Conservation (phyloP, 345 rosid genomes). For the Acer saccharum region DNA sequence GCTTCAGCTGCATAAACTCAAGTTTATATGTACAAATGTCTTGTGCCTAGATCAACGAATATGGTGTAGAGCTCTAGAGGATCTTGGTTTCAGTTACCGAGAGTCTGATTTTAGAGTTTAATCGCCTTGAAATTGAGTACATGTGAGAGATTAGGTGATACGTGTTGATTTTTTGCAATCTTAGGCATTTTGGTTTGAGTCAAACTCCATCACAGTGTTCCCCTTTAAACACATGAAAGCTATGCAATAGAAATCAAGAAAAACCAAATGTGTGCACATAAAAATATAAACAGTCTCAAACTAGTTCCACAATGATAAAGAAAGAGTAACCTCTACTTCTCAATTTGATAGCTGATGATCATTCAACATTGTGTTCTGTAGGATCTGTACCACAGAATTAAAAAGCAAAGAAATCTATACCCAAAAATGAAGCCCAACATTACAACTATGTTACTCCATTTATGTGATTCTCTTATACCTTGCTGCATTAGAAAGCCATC, state of each 20-base stretch:
- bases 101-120: neutral
- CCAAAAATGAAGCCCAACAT: conserved; percentile 35
- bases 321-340: neutral
- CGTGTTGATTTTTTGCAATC: neutral
- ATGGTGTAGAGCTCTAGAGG: neutral
- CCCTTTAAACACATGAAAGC: neutral
- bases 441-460: conserved; percentile 32
- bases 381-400: conserved; percentile 33
- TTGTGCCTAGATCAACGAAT: conserved; percentile 7
- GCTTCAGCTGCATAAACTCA: neutral
- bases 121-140: neutral
- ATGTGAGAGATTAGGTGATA: neutral
- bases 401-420: conserved; percentile 27
- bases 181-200: neutral
- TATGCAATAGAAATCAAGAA: neutral
- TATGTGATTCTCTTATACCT: conserved; percentile 30
- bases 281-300: neutral
- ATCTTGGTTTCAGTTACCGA: neutral
- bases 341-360: neutral
- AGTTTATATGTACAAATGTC: neutral
- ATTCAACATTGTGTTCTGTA: conserved; percentile 18
- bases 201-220: neutral
- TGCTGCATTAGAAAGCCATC: conserved; percentile 31
- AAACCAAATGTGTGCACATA: neutral
- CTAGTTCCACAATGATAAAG: neutral